Evolutionary conservation across 75 land plant genomes (phyloP), one percentile per base, ranked within the genome.

Genomic region (Pinus taeda): DNA sequence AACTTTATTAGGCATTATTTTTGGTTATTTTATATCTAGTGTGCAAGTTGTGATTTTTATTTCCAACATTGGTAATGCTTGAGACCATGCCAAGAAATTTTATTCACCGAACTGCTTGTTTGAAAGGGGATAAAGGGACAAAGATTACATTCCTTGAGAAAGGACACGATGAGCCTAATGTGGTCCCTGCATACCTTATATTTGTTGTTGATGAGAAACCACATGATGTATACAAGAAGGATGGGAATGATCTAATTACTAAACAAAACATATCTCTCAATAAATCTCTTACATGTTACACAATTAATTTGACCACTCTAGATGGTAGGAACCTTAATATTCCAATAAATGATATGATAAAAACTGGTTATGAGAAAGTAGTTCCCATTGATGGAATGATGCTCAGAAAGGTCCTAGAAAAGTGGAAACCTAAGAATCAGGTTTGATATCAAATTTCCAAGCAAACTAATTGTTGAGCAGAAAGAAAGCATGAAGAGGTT

Each of bases 141-240:
- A 93, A 93, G 77, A 93, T 93, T 59, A 93, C 95, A 3, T 93
- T 93, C 78, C 88, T 89, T 0, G 95, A 93, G 91, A 93, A 93
- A 82, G 96, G 96, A 29, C 90, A 93, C 24, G 96, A 93, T 75
- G 85, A 89, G 75, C 92, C 90, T 14, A 82, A 83, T 66, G 79
- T 92, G 7, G 75, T 92, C n/a, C 85, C 96, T 39, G 83, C 96
- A 3, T 94, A 93, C 65, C 81, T 93, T 4, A 85, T 93, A 13
- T 93, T 93, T 82, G 83, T 93, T 24, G 81, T 93, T 14, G 96
- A 93, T 78, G 96, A 93, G 83, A 93, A 85, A 79, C 94, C 94
- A 0, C 96, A 93, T 73, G 81, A 79, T 39, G 80, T 77, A 14
- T 93, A 83, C 79, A 93, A 87, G 57, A 82, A 94, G 74, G 96